Conservation (phyloP, 306 rosid species). For the Fragaria ananassa region DNA sequence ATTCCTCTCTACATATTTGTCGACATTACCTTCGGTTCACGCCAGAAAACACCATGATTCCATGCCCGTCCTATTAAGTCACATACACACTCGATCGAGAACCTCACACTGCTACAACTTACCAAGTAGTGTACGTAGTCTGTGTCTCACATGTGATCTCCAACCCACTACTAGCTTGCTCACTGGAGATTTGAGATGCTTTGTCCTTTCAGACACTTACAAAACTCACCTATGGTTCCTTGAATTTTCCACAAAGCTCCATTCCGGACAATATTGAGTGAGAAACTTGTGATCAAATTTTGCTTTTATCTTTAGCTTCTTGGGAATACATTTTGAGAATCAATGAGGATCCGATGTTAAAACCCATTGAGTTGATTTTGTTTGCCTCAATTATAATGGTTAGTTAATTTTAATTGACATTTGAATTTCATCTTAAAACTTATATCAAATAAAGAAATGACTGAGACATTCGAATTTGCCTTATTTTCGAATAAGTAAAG, state of each 20-base stretch:
- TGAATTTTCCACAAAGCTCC: slow-evolving; percentile 25
- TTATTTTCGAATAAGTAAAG: background rate
- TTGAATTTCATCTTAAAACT: background rate
- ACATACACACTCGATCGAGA: slow-evolving; percentile 34
- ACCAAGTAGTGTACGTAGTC: slow-evolving; percentile 24
- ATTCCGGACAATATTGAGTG: background rate
- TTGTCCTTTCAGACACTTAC: slow-evolving; percentile 24
- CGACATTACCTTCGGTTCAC: slow-evolving; percentile 48
- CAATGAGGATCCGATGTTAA: background rate
- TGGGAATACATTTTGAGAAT: background rate
- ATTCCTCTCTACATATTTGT: background rate
- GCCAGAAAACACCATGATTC: slow-evolving; percentile 52
- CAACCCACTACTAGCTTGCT: slow-evolving; percentile 20
- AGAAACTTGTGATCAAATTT: slow-evolving; percentile 13
- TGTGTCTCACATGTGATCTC: slow-evolving; percentile 50
- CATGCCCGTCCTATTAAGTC: slow-evolving; percentile 47
- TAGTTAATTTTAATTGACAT: background rate
- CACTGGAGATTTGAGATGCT: background rate
- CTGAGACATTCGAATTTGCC: background rate
- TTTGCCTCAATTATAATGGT: background rate
- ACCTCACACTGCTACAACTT: slow-evolving; percentile 21
- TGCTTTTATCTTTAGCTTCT: background rate
- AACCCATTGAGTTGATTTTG: background rate
- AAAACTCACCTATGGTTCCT: slow-evolving; percentile 28
- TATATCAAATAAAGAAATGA: background rate